Base-by-base conservation (phyloP, 257 asterid species). In the Ehretia macrophylla region DNA sequence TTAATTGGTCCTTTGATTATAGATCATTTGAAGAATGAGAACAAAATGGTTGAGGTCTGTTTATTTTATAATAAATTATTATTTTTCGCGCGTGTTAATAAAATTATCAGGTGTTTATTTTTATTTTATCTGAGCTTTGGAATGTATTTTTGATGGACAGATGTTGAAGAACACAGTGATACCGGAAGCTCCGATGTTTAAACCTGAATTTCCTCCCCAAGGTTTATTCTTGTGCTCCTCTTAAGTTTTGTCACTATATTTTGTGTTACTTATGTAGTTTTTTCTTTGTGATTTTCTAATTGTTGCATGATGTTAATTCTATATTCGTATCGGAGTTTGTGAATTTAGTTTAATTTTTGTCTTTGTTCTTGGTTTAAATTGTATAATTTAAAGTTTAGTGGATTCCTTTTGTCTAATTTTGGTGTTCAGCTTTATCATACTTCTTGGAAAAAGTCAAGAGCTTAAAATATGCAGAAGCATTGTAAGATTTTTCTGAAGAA, bases 181-280 rank as follows among this genome's bases (percentile, higher is more conserved):
- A 77, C 98, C 96, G 1, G 98, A 91, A 79, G 51, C 74, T 67
- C 98, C 98, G 0, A 91, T 91, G 98, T 87, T 85, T 60, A 85
- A 68, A 72, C 98, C 98, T 4, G 96, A 87, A 83, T 91, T 78
- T 80, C 92, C 96, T 64, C 94, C 95, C 37, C 96, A 83, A 85
- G 98, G 98, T 91, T 70, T 68, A 35, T 72, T 49, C 22, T 65
- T 46, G 12, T 52, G 14, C 46, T 57, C 44, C 50, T 23, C 13
- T 17, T 18, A 50, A 5, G 48, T 14, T n/a, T 50, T 13, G 10
- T 14, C 13, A 18, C 38, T 50, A 14, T 42, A 0, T n/a, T 17
- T 10, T 23, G 22, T 3, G 58, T 50, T 23, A 13, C 18, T 12
- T 51, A 32, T 47, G 12, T 13, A 13, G 22, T 55, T 55, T 51